Base-by-base conservation (phyloP, 129 eudicot genomes). In the Pulicaria dysenterica region DNA sequence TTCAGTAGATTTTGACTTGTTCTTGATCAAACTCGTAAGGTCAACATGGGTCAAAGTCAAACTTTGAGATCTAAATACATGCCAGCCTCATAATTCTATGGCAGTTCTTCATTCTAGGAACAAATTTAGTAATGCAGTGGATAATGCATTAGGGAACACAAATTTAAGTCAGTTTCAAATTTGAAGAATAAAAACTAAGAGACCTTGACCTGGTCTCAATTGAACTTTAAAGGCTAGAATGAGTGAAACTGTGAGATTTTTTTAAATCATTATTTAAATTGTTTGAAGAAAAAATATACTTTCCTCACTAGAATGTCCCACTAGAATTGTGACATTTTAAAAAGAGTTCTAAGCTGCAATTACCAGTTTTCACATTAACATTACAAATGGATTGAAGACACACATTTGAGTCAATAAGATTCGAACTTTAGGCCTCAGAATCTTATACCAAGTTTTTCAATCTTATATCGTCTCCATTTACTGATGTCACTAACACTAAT, bases 31-130 rank as follows among this genome's bases (percentile, higher is more conserved):
- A 69, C 57, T 39, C 49, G 17, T 58, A 41, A n/a, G 73, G 77
- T 62, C 72, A 68, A 50, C 66, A 12, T 7, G 55, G 78, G 19
- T 70, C 44, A 61, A 61, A 17, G 49, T 67, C 79, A 79, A 67
- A 73, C 41, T 56, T 48, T 47, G 64, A 58, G 5, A 67, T 73
- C 71, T 79, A 73, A 64, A 79, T 43, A 49, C 47, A 73, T 57
- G 48, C 15, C n/a, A 65, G 53, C 74, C 74, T 64, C 24, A 56
- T 63, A 62, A 69, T 49, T 40, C 31, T 40, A 43, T 17, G 73
- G 39, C 44, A 39, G 3, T 47, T 39, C 56, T 68, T 40, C 53
- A 77, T 19, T 41, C 45, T 6, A 46, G 9, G 13, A 34, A 64
- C 68, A 5, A 38, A 17, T 36, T 58, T 8, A 31, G 58, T 14